phyloP scores from a whole-genome alignment of 495 filamentous ascomycete genomes.

The Trichoderma virens region DNA sequence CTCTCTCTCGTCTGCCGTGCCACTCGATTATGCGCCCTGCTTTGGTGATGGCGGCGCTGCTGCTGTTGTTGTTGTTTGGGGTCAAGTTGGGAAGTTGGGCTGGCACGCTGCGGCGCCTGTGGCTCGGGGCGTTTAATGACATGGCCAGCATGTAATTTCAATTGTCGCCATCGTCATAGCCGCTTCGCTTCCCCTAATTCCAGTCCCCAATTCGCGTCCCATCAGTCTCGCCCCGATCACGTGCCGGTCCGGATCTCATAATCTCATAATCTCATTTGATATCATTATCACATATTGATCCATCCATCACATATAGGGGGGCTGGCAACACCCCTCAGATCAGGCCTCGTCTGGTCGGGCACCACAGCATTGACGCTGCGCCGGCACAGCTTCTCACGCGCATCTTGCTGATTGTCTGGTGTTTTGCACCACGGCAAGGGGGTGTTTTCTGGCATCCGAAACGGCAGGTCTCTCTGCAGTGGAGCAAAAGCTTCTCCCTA shows the following conservation, averaged over 20 bases:
- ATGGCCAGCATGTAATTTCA: not conserved
- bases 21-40: too few species aligned
- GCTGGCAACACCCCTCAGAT: too few species aligned
- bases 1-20: too few species aligned
- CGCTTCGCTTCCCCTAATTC: conserved; percentile 6
- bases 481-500: not conserved
- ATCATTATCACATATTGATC: too few species aligned
- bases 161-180: not conserved
- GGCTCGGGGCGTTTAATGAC: conserved; percentile 3
- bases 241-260: not conserved
- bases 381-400: not conserved
- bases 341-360: too few species aligned
- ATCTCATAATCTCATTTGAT: too few species aligned
- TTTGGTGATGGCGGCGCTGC: not conserved
- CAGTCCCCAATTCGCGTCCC: not conserved
- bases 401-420: not conserved
- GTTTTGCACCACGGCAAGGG: not conserved
- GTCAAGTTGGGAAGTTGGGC: not conserved
- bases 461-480: not conserved
- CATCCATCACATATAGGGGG: too few species aligned
- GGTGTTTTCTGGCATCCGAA: not conserved
- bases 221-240: not conserved
- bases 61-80: not conserved
- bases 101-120: not conserved
- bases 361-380: not conserved